A percentile compares a stretch with the other conserved stretches of the same genome.
phyloP scores from a whole-genome alignment of 176 grass and related monocot species.

The Pontederia crassipes region DNA sequence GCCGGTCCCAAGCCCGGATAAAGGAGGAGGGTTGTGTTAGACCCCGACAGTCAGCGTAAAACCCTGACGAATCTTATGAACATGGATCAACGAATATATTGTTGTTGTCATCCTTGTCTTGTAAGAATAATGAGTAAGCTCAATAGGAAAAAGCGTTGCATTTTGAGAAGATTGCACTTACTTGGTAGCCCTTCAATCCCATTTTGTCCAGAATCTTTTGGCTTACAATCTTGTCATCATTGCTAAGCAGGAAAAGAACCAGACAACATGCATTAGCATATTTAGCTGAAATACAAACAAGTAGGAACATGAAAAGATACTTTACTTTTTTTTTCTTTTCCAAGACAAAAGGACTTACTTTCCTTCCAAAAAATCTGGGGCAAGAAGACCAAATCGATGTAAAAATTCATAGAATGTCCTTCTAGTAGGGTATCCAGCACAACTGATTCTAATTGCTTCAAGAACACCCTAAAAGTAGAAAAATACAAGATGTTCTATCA shows the following conservation, averaged over 20 bases:
- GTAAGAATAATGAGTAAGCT: background rate
- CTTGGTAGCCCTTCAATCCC: conserved; percentile 17
- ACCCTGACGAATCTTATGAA: no score
- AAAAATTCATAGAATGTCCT: conserved; percentile 89
- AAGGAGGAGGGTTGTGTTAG: no score
- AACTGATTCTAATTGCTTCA: conserved; percentile 98
- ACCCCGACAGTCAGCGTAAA: no score
- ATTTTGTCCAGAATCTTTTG: conserved; percentile 21
- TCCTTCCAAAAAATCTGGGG: conserved; percentile 81
- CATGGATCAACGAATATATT: no score
- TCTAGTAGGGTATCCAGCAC: conserved; percentile 95
- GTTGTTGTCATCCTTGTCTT: no score
- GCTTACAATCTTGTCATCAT: conserved; percentile 17
- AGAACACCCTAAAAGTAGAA: conserved; percentile 63
- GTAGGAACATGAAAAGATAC: background rate
- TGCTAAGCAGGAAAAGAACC: conserved; percentile 2
- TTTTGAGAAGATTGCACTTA: background rate
- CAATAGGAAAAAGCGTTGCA: background rate
- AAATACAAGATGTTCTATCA: background rate
- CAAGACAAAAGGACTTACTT: conserved; percentile 40
- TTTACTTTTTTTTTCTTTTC: background rate
- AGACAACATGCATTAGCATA: background rate
- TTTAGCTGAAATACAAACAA: background rate
- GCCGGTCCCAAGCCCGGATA: no score
- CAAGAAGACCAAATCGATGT: conserved; percentile 84